Evolutionary conservation across 192 early-diverging fungal species (phyloP).

Genomic region (Coemansia sp.): DNA sequence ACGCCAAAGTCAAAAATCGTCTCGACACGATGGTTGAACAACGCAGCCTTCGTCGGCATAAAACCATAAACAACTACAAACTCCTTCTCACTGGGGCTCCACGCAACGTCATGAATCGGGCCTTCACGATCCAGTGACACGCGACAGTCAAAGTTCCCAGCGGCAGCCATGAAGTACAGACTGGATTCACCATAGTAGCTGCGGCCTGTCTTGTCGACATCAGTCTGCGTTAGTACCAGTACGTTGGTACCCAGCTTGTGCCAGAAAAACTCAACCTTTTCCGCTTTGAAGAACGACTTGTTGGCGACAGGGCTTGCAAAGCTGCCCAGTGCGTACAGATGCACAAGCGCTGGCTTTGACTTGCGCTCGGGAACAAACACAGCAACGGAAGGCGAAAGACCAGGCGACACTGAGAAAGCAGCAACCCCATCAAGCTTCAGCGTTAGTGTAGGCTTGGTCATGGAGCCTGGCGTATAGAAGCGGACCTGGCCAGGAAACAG

Average conservation of each 20-base stretch:
- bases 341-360: conserved; percentile 80
- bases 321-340: conserved; percentile 80
- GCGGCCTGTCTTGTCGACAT: conserved; percentile 92
- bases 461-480: conserved; percentile 62
- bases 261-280: conserved; percentile 92
- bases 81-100: conserved; percentile 96
- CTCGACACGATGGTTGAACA: conserved; percentile 91
- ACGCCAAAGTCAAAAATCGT: conserved; percentile 82
- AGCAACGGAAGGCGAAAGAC: conserved; percentile 76
- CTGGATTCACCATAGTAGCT: conserved; percentile 98
- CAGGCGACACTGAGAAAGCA: conserved; percentile 88
- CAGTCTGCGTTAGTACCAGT: conserved; percentile 90
- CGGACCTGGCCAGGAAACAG: conserved; percentile 87
- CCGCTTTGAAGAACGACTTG: conserved; percentile 96
- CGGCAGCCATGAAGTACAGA: conserved; percentile 86
- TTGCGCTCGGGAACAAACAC: conserved; percentile 90
- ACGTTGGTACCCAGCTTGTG: conserved; percentile 85
- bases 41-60: conserved; percentile 90
- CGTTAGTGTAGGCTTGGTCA: conserved; percentile 46
- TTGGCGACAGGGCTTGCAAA: conserved; percentile 72
- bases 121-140: conserved; percentile 83
- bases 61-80: conserved; percentile 94
- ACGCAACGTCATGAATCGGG: conserved; percentile 94
- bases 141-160: conserved; percentile 91
- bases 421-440: conserved; percentile 76